Conservation (phyloP, 139 green algal species). For the Pseudopediastrum boryanum region DNA sequence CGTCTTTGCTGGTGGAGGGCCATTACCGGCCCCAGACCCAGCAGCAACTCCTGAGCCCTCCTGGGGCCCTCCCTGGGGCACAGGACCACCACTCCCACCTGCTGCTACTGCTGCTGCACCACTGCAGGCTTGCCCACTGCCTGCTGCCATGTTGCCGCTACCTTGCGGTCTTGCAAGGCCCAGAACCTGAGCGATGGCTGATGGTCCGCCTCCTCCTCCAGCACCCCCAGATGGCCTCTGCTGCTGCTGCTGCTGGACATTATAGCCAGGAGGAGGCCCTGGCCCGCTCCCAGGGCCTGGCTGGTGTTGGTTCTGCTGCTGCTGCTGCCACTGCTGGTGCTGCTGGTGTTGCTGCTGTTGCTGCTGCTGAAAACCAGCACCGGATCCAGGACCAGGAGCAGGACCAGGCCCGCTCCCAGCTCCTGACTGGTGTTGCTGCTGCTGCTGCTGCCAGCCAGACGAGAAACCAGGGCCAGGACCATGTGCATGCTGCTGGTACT, state of each 20-base stretch:
- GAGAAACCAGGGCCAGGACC: not conserved
- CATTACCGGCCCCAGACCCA: not conserved
- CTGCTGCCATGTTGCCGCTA: not conserved
- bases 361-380: not conserved
- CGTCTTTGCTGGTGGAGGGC: not conserved
- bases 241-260: slow-evolving; percentile 19
- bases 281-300: not conserved
- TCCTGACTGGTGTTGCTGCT: not conserved
- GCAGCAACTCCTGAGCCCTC: not conserved
- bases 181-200: not conserved
- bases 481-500: not conserved
- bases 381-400: not conserved
- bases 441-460: not conserved
- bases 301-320: not conserved
- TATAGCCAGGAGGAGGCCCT: not conserved
- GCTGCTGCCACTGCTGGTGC: not conserved
- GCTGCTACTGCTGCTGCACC: not conserved
- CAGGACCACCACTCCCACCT: not conserved
- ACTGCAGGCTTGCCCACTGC: slow-evolving; percentile 1
- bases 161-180: not conserved
- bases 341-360: slow-evolving; percentile 1
- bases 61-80: not conserved
- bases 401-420: not conserved
- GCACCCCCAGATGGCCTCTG: not conserved
- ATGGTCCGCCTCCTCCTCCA: not conserved